Evolutionary conservation across 2,329 filamentous ascomycete species (phyloP).

Genomic region (Alternaria tenuissima): DNA sequence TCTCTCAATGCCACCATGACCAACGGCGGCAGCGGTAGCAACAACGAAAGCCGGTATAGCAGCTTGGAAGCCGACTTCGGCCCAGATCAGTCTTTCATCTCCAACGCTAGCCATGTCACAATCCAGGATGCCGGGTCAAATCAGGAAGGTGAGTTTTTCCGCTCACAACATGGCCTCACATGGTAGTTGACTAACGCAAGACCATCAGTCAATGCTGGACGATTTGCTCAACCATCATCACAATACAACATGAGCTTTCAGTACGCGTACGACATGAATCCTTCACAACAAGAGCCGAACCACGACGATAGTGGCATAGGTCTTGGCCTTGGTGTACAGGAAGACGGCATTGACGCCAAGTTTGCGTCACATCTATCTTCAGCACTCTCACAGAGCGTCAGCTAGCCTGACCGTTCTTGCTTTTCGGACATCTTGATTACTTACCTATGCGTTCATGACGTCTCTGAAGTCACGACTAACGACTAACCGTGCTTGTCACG

Average conservation of each 20-base stretch:
- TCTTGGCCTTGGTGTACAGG: constrained; percentile 44
- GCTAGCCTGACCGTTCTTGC: constrained; percentile 17
- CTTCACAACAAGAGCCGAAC: constrained; percentile 42
- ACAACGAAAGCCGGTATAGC: constrained; percentile 51
- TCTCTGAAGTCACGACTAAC: constrained; percentile 20
- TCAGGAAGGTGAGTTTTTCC: constrained; percentile 43
- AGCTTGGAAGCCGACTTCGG: constrained; percentile 50
- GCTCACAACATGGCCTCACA: constrained; percentile 6
- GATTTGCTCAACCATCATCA: constrained; percentile 39
- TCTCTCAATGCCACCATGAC: constrained; percentile 40
- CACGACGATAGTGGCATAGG: constrained; percentile 49
- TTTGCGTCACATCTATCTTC: constrained; percentile 39
- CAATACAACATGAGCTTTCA: constrained; percentile 47
- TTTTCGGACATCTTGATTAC: constrained; percentile 16
- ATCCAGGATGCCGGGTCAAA: constrained; percentile 34
- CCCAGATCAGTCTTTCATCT: constrained; percentile 45
- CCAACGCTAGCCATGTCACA: constrained; percentile 32
- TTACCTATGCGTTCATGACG: constrained; percentile 12
- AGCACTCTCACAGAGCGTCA: constrained; percentile 33
- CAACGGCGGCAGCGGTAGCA: constrained; percentile 48
- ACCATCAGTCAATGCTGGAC: constrained; percentile 46
- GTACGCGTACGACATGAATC: constrained; percentile 43
- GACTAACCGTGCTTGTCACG: constrained; percentile 14
- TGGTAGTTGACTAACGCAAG: constrained; percentile 48
- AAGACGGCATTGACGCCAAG: constrained; percentile 48